These are phyloP conservation scores for Eutrema yunnanense DNA, from an alignment of 345 rosid species.

Conservation along the genomic window DNA sequence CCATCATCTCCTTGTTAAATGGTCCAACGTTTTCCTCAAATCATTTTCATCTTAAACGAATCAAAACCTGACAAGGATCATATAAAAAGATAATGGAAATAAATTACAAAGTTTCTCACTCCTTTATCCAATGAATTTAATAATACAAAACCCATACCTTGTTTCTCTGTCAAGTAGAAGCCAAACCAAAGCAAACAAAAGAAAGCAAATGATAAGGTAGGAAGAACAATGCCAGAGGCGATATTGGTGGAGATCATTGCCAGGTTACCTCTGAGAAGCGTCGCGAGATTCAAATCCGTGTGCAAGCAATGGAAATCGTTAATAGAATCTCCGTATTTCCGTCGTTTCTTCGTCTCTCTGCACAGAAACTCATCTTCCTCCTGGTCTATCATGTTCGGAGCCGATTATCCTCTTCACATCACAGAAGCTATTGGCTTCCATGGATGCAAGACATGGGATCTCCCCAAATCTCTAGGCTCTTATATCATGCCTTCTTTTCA, in stretches of 20 bases:
- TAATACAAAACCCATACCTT: too few relatives aligned
- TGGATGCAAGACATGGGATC: constrained; percentile 7
- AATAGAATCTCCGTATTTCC: not conserved
- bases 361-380: not conserved
- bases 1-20: constrained; percentile 59
- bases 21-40: constrained; percentile 47
- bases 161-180: too few relatives aligned
- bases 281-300: not conserved
- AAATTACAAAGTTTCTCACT: too few relatives aligned
- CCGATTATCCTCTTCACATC: not conserved
- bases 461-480: not conserved
- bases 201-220: not conserved
- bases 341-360: not conserved
- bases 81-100: too few relatives aligned
- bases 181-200: too few relatives aligned
- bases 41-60: not conserved
- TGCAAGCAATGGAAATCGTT: constrained; percentile 1
- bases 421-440: not conserved
- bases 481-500: not conserved
- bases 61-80: not conserved
- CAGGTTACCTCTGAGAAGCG: not conserved
- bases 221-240: not conserved
- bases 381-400: constrained; percentile 11
- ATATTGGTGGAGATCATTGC: constrained; percentile 9
- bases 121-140: too few relatives aligned